phyloP scores from a whole-genome alignment of 257 asterid genomes.

The Gentiana straminea region DNA sequence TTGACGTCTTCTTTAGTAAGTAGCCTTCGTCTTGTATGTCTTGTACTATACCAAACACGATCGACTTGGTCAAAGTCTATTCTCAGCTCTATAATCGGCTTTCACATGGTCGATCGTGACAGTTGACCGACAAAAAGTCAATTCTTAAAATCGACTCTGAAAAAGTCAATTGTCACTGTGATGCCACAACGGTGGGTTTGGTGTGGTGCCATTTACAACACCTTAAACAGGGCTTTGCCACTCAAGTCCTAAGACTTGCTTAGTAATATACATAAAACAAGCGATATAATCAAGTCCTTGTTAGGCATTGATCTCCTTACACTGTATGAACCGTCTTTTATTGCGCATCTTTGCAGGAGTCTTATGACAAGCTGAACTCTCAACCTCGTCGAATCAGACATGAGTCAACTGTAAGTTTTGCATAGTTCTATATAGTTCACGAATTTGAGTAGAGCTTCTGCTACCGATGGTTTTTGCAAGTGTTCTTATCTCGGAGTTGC shows the following conservation, averaged over 20 bases:
- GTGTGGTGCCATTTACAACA: no score
- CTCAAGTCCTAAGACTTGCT: neutral
- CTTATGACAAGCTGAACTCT: conserved; percentile 65
- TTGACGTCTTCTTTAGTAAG: conserved; percentile 68
- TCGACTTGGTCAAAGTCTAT: no score
- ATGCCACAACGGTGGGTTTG: no score
- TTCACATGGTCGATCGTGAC: no score
- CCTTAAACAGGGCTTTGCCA: no score
- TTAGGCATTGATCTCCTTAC: neutral
- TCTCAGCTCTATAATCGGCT: no score
- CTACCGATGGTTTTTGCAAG: no score
- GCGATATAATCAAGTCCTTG: neutral
- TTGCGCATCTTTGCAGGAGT: conserved; percentile 39
- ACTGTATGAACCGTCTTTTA: neutral
- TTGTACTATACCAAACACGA: no score
- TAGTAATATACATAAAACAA: neutral
- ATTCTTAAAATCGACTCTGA: no score
- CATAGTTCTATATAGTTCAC: conserved; percentile 1
- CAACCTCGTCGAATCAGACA: conserved; percentile 67
- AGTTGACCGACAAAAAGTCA: no score
- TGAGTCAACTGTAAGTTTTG: conserved; percentile 78
- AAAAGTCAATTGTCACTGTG: no score
- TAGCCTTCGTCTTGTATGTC: conserved; percentile 4
- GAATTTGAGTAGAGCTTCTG: no score
- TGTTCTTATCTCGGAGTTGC: neutral